Evolutionary conservation across 2,329 filamentous ascomycete species (phyloP).

Genomic region (Scorias spongiosa): DNA sequence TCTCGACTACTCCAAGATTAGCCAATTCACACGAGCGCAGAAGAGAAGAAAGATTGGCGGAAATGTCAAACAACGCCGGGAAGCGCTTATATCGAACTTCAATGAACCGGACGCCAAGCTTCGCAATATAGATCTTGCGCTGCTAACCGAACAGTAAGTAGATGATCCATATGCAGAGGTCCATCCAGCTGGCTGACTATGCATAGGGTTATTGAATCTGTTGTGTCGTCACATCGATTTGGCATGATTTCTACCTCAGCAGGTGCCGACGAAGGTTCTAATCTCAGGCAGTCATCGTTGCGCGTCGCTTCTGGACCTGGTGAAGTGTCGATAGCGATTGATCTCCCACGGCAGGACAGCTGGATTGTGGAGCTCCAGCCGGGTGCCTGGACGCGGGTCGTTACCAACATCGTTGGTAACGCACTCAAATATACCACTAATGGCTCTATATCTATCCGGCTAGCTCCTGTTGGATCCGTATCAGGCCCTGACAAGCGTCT

Average conservation of each 20-base stretch:
- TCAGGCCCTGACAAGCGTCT: background rate
- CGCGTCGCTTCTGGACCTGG: background rate
- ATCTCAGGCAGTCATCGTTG: background rate
- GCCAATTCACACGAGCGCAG: slow-evolving; percentile 13
- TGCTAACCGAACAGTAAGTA: slow-evolving; percentile 10
- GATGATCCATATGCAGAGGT: background rate
- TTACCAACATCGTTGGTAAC: slow-evolving; percentile 33
- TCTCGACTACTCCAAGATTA: slow-evolving; percentile 31
- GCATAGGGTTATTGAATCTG: slow-evolving; percentile 4
- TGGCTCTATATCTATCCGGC: slow-evolving; percentile 1
- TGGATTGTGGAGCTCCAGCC: slow-evolving; percentile 29
- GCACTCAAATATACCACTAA: slow-evolving; percentile 30
- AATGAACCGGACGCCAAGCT: background rate
- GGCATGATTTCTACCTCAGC: background rate
- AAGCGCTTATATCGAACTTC: background rate
- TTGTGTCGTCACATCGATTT: slow-evolving; percentile 6
- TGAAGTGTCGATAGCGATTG: slow-evolving; percentile 3
- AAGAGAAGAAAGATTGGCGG: background rate
- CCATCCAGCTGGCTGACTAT: background rate
- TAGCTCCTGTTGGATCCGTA: background rate
- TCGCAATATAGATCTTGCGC: slow-evolving; percentile 11
- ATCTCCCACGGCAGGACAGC: slow-evolving; percentile 4
- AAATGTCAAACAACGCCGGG: background rate
- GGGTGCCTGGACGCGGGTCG: slow-evolving; percentile 28
- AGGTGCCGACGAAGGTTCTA: background rate